Evolutionary conservation across 208 protist species (phyloP).

Genomic region (Leishmania aethiopica): DNA sequence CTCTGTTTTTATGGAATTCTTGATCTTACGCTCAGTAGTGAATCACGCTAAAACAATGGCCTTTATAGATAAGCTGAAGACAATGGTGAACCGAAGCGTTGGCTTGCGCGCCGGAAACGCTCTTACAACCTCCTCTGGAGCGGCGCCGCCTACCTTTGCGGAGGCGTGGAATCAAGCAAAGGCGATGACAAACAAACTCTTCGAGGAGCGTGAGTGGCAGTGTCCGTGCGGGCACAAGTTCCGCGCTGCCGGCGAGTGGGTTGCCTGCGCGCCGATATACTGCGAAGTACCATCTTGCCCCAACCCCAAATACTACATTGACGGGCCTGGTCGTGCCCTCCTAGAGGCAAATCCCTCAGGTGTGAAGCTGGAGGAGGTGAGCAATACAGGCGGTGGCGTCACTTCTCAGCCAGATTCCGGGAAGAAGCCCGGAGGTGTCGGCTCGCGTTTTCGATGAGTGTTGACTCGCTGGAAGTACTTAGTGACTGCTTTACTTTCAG

Average conservation of each 20-base stretch:
- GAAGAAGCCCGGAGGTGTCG: constrained; percentile 50
- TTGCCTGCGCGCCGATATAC: constrained; percentile 80
- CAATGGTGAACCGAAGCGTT: constrained; percentile 57
- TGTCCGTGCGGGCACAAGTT: constrained; percentile 92
- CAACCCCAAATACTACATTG: constrained; percentile 91
- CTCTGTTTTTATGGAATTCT: not conserved
- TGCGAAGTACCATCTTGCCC: constrained; percentile 91
- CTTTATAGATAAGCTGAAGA: constrained; percentile 84
- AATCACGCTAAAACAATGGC: constrained; percentile 23
- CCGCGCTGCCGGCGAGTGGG: constrained; percentile 82
- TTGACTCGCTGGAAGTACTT: not conserved
- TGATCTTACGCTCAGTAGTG: not conserved
- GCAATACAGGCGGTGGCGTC: not conserved
- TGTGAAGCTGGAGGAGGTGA: constrained; percentile 79
- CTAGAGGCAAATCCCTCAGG: constrained; percentile 86
- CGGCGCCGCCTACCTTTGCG: constrained; percentile 47
- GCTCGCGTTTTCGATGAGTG: constrained; percentile 61
- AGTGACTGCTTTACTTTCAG: constrained; percentile 3
- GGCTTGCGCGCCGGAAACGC: constrained; percentile 54
- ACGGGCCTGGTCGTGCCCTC: constrained; percentile 79
- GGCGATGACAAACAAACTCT: constrained; percentile 65
- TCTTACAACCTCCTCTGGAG: constrained; percentile 39
- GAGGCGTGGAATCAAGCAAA: constrained; percentile 63
- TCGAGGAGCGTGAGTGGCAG: constrained; percentile 88
- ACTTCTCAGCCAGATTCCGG: constrained; percentile 5